Percentiles rank a stretch among this genome's conserved stretches.
These are phyloP conservation scores for Acacia crassicarpa DNA, from an alignment of 306 rosid species.

Conservation along the genomic window DNA sequence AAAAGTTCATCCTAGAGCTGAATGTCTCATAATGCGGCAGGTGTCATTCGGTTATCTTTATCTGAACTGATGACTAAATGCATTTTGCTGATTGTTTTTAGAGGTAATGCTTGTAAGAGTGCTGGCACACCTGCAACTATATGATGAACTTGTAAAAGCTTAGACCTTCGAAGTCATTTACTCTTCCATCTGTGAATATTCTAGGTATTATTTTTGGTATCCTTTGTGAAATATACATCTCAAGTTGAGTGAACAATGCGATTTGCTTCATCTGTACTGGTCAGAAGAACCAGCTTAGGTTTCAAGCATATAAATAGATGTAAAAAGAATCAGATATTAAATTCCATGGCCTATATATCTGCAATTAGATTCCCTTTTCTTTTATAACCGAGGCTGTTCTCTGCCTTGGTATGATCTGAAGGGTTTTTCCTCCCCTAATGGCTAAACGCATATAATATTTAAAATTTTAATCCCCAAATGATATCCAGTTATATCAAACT, in stretches of 20 bases:
- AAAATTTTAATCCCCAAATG: background rate
- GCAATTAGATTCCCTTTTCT: background rate
- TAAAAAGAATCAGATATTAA: background rate
- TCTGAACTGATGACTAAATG: background rate
- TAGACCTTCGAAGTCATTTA: background rate
- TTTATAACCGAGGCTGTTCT: background rate
- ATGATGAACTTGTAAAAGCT: background rate
- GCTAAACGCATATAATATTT: background rate
- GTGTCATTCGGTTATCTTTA: background rate
- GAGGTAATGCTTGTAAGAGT: slow-evolving; percentile 2
- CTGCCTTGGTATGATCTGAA: background rate
- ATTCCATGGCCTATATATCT: background rate
- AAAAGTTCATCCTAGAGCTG: background rate
- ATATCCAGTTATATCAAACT: background rate
- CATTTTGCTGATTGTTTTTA: slow-evolving; percentile 10
- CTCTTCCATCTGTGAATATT: slow-evolving; percentile 10
- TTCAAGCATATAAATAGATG: background rate
- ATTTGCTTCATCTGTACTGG: background rate
- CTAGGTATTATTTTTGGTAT: background rate
- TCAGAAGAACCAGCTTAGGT: background rate
- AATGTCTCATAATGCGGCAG: slow-evolving; percentile 13
- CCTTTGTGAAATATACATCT: slow-evolving; percentile 1
- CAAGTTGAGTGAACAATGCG: background rate
- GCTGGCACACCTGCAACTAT: background rate
- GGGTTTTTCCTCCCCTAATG: background rate